Evolutionary conservation across 129 eudicot species (phyloP), one percentile per base, ranked within the genome.

Genomic region (Solidago caesia): DNA sequence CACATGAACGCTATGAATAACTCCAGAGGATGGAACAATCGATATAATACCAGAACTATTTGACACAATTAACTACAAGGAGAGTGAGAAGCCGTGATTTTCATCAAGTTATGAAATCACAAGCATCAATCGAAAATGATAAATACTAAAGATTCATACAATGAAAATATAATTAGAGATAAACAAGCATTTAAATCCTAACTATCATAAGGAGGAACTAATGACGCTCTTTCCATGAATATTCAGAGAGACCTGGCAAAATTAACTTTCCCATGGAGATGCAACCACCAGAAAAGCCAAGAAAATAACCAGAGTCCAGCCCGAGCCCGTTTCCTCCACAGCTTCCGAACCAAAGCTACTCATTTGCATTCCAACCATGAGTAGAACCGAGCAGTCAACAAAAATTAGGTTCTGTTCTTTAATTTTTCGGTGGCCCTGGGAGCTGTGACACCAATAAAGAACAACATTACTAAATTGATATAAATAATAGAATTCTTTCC

Each of bases 401-500:
- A 68, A 62, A 56, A 70, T 76, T 87, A 87, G 81, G 80, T 85
- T 59, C 83, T 73, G 86, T 58, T 83, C 81, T 85, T 90, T 70
- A 89, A 82, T 76, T 85, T 90, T 81, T 84, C 96, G 81, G 73
- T 62, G 33, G 88, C 91, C 82, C 96, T 82, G 16, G 96, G 96
- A 85, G 96, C 96, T 90, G 91, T 46, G 12, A 74, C 45, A 49
- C 63, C 52, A 79, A 73, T 33, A 59, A 73, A 57, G 44, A 6
- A 13, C 5, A 61, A 9, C 41, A 15, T 39, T 11, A 57, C 4
- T 43, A 75, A 25, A 7, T 75, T 51, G 67, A 14, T 33, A 57
- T 56, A 8, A 44, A 42, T 21, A 75, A 64, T 10, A 21, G 26
- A 29, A 1, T 10, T 7, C 41, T 62, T 62, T 8, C 8, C 25